Conservation (phyloP, 805 yeast genomes). For the Debaryomyces tyrocola region DNA sequence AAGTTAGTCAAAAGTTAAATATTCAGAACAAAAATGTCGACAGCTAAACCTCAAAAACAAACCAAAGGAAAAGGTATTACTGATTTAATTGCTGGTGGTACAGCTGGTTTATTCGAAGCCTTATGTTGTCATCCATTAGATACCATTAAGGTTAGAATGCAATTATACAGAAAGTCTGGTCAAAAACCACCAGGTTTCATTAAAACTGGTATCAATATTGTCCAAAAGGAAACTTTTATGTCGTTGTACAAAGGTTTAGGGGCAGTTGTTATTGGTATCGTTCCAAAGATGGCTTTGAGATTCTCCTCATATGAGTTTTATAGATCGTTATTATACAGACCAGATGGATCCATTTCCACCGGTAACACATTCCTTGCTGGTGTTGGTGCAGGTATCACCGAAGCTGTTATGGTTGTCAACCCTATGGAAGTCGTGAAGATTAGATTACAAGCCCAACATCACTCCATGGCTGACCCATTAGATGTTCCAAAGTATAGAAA, state of each 20-base stretch:
- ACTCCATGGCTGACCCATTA: conserved; percentile 81
- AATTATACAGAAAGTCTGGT: conserved; percentile 71
- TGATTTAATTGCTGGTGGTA: conserved; percentile 89
- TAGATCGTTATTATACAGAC: conserved; percentile 64
- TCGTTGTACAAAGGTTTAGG: conserved; percentile 95
- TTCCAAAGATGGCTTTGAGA: conserved; percentile 97
- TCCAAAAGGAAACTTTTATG: conserved; percentile 74
- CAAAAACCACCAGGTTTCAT: conserved; percentile 84
- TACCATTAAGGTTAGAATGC: conserved; percentile 97
- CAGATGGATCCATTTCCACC: conserved; percentile 68
- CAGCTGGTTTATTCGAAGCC: conserved; percentile 98
- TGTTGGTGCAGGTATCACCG: conserved; percentile 96
- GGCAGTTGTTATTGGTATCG: conserved; percentile 95
- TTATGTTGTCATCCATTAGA: conserved; percentile 97
- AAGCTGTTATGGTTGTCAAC: conserved; percentile 90
- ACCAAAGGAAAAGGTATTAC: conserved; percentile 47
- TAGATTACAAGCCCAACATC: conserved; percentile 92
- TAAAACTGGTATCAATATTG: conserved; percentile 77
- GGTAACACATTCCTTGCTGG: conserved; percentile 84
- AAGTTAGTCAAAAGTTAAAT: neutral
- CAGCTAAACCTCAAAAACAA: conserved; percentile 15
- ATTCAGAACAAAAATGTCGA: conserved; percentile 8
- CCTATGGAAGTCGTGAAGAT: conserved; percentile 98
- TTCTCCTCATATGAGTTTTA: conserved; percentile 92
- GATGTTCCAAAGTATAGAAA: conserved; percentile 83